Base-by-base conservation (phyloP, 345 rosid genomes). In the Aquilaria sinensis region DNA sequence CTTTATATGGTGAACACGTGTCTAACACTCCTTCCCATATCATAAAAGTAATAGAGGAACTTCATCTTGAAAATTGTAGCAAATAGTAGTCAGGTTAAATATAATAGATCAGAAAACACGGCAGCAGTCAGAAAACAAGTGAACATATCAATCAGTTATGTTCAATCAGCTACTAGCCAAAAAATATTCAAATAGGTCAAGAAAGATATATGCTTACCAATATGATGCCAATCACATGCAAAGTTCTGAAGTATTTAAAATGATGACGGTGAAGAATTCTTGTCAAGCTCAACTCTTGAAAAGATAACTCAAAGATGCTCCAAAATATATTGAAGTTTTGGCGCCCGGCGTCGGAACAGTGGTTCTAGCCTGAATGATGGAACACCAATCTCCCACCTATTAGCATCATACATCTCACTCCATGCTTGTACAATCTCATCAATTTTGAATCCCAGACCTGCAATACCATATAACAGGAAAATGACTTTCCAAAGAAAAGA, bases 351-450 rank as follows among this genome's bases (percentile, higher is more conserved):
- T 64, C 96, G 85, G 77, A 90, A 91, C 80, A 91, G 76, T 23
- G 99, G 99, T 75, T 94, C 99, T 53, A 94, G 81, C 77, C 99
- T 74, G 80, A 87, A 94, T 67, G 99, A 87, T 54, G 97, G 93
- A 68, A 85, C 84, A 45, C 99, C 96, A 29, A 80, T 78, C 80
- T 91, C 87, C 99, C 99, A 94, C 72, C 96, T 84, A 73, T 84
- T 87, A 14, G 90, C 97, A 77, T 91, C 99, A 77, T 91, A 91
- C 97, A 91, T 91, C 70, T 94, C 99, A 78, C 88, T 94, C 97
- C 99, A 94, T 49, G 99, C 99, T 80, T 88, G 93, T 53, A 94
- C 93, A 64, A 94, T 89, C 75, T 94, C 99, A 63, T 91, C 96
- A 53, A 94, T 85, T 81, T 91, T 88, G 85, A 91, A 94, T 54